phyloP scores from a whole-genome alignment of 2,329 filamentous ascomycete species.

The Microdochium trichocladiopsis region DNA sequence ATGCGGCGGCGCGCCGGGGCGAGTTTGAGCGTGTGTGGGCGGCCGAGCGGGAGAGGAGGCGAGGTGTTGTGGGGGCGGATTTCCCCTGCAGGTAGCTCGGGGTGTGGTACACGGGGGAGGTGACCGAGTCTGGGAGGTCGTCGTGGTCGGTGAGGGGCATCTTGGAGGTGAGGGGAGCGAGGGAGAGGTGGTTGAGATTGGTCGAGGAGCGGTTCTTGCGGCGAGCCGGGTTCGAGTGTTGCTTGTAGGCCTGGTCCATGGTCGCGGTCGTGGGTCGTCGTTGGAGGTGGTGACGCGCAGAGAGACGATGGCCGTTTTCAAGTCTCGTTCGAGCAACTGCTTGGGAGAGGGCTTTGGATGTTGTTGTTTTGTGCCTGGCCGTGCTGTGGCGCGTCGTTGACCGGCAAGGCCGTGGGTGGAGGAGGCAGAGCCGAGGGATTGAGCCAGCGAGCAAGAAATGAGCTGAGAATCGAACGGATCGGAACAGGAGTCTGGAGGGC shows the following conservation, averaged over 20 bases:
- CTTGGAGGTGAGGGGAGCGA: slow-evolving; percentile 57
- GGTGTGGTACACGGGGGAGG: slow-evolving; percentile 25
- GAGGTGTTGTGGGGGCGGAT: slow-evolving; percentile 58
- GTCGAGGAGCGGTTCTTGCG: slow-evolving; percentile 52
- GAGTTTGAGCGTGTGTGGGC: slow-evolving; percentile 40
- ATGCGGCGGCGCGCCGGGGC: slow-evolving; percentile 25
- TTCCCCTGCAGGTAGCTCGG: slow-evolving; percentile 54
- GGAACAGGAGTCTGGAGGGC: too few relatives aligned
- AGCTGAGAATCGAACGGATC: too few relatives aligned
- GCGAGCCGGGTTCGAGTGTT: slow-evolving; percentile 48
- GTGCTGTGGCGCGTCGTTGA: too few relatives aligned
- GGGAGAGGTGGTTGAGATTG: slow-evolving; percentile 52
- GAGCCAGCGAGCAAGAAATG: too few relatives aligned
- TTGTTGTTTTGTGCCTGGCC: too few relatives aligned
- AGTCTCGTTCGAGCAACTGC: too few relatives aligned
- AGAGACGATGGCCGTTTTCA: too few relatives aligned
- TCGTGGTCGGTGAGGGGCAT: slow-evolving; percentile 50
- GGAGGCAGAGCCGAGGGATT: too few relatives aligned
- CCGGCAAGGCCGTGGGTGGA: not conserved
- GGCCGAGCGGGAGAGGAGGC: slow-evolving; percentile 52
- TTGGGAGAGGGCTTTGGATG: too few relatives aligned
- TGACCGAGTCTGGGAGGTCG: slow-evolving; percentile 29
- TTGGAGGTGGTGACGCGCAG: too few relatives aligned
- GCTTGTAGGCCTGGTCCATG: slow-evolving; percentile 57
- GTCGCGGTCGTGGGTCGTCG: slow-evolving; percentile 3